phyloP scores from a whole-genome alignment of 768 basidiomycete genomes.

The Tephrocybe sp. region DNA sequence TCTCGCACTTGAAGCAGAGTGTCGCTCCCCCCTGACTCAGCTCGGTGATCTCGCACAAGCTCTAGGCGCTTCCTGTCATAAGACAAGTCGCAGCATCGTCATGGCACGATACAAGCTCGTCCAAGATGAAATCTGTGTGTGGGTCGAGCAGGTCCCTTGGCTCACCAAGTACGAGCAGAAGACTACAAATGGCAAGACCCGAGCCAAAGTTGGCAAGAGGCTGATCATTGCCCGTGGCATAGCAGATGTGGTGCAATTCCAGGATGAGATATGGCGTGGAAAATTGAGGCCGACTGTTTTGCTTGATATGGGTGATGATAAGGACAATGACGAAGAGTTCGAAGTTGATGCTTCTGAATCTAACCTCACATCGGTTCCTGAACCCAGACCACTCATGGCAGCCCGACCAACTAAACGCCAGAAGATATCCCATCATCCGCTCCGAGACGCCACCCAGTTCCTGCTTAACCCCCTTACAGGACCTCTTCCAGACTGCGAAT shows the following conservation, averaged over 20 bases:
- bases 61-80: constrained; percentile 52
- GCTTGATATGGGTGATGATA: constrained; percentile 36
- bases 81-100: constrained; percentile 48
- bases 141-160: constrained; percentile 74
- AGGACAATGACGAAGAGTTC: constrained; percentile 19
- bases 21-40: constrained; percentile 48
- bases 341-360: background rate
- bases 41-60: constrained; percentile 56
- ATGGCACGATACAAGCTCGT: constrained; percentile 70
- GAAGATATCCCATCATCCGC: constrained; percentile 19
- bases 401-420: constrained; percentile 14
- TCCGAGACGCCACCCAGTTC: constrained; percentile 52
- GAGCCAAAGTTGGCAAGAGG: constrained; percentile 65
- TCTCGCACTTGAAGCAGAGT: constrained; percentile 70
- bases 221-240: constrained; percentile 64
- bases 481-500: constrained; percentile 19
- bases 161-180: constrained; percentile 50
- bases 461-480: constrained; percentile 58
- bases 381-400: background rate
- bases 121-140: constrained; percentile 58
- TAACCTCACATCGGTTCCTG: background rate
- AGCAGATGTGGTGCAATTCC: constrained; percentile 69
- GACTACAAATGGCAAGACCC: constrained; percentile 36
- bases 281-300: constrained; percentile 36
- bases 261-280: constrained; percentile 58